Conservation (phyloP, 257 asterid species). For the Solanum ossicruentum region DNA sequence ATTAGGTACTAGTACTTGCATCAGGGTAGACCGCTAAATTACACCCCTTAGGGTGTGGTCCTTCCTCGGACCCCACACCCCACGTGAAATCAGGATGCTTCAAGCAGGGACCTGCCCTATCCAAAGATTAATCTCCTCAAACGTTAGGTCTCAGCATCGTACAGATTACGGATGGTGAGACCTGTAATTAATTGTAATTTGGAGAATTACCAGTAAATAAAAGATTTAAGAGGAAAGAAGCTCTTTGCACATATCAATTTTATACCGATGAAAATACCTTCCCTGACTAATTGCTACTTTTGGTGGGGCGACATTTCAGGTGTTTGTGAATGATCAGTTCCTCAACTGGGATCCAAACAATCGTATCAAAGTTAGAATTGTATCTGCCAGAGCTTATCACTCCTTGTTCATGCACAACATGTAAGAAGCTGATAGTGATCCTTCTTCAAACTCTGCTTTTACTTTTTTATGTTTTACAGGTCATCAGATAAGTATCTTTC, state of each 20-base stretch:
- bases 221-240: not conserved
- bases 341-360: constrained; percentile 88
- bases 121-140: not conserved
- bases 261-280: not conserved
- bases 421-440: constrained; percentile 27
- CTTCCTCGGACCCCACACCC: not conserved
- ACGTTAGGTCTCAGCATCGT: not conserved
- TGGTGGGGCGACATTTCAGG: constrained; percentile 22
- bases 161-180: not conserved
- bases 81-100: not conserved
- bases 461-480: not conserved
- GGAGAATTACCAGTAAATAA: not conserved
- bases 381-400: constrained; percentile 93
- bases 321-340: constrained; percentile 81
- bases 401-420: constrained; percentile 96
- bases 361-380: constrained; percentile 86
- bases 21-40: not conserved
- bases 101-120: not conserved
- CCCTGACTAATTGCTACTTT: not conserved
- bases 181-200: not conserved
- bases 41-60: not conserved
- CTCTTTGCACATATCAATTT: not conserved
- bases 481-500: not conserved
- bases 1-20: not conserved
- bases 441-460: not conserved